These are phyloP conservation scores for Mycena polygramma DNA, from an alignment of 768 basidiomycete genomes.

Conservation along the genomic window DNA sequence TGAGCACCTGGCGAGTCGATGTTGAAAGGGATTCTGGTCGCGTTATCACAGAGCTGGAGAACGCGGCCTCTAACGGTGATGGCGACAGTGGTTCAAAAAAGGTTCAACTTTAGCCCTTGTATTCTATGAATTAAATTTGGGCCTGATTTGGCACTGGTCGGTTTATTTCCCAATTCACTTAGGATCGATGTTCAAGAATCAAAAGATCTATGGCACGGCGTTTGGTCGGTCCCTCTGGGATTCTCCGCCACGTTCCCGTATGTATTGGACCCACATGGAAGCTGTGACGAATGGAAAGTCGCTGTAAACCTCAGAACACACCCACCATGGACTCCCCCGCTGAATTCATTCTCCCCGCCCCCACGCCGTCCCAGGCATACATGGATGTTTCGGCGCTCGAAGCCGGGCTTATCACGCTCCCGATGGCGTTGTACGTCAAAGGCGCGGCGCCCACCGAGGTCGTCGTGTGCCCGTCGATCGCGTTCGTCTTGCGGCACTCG, in stretches of 20 bases:
- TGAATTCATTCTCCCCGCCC: slow-evolving; percentile 50
- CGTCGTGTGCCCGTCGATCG: slow-evolving; percentile 56
- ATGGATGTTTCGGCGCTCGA: slow-evolving; percentile 69
- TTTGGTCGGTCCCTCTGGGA: no score
- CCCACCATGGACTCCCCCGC: no score
- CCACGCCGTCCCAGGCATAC: slow-evolving; percentile 59
- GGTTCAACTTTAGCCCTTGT: background rate
- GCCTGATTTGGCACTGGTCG: background rate
- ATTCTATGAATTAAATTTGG: background rate
- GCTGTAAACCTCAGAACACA: no score
- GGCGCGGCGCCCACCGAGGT: slow-evolving; percentile 45
- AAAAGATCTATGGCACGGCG: no score
- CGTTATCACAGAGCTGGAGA: slow-evolving; percentile 27
- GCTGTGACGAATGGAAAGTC: no score
- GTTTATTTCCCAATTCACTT: no score
- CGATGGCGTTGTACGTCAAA: slow-evolving; percentile 53
- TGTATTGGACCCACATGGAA: no score
- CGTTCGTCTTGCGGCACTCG: slow-evolving; percentile 66
- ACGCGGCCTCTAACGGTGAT: background rate
- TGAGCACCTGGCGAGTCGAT: slow-evolving; percentile 36
- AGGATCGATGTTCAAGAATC: no score
- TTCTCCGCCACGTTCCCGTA: no score
- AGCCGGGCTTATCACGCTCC: slow-evolving; percentile 57
- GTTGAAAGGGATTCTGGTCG: slow-evolving; percentile 27
- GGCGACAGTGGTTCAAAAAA: background rate